Base-by-base conservation (phyloP, 2,329 filamentous ascomycete species). In the Penicillium frequentans region DNA sequence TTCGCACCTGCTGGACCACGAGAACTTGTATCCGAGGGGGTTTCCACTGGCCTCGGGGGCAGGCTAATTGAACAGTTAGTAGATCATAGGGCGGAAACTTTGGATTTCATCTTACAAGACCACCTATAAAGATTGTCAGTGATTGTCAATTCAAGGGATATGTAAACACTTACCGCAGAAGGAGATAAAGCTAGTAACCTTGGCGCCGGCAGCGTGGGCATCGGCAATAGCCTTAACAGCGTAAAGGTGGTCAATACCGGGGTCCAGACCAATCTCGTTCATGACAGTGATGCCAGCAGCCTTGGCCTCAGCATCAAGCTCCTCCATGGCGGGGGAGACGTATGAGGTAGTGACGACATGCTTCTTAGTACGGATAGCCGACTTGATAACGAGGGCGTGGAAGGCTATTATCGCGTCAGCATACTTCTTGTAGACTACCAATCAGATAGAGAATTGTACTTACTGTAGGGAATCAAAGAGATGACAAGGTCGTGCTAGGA, bases 261-360 rank as follows among this genome's bases (percentile, higher is more conserved):
- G 63, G 54, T 65, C 77, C 58, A 90, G 72, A 61, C 91, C 91
- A 72, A 96, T 96, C 84, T 98, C 93, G 79, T 98, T 97, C 90
- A 97, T 93, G 73, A 97, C 93, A 11, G 91, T 96, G 73, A 97
- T 97, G 60, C 92, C 93, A 19, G 93, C 93, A 62, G 89, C 90
- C 83, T 96, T 96, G 74, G 84, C 86, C 68, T 89, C 81, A 68
- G 87, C 81, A 70, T 97, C 89, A 50, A 98, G 86, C 81, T 93
- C 93, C 79, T 88, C 77, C 92, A 97, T 97, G 64, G 91, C 90
- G 3, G 91, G 91, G 5, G 90, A 96, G 65, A 96, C 90, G 73
- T 98, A 98, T 64, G 87, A 91, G 29, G 93, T 97, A 57, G 93
- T 97, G 71, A 98, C 93, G 59, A 98, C 92, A 81, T 98, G 81